These are phyloP conservation scores for Gynochthodes officinalis DNA, from an alignment of 257 asterid genomes.

Conservation along the genomic window DNA sequence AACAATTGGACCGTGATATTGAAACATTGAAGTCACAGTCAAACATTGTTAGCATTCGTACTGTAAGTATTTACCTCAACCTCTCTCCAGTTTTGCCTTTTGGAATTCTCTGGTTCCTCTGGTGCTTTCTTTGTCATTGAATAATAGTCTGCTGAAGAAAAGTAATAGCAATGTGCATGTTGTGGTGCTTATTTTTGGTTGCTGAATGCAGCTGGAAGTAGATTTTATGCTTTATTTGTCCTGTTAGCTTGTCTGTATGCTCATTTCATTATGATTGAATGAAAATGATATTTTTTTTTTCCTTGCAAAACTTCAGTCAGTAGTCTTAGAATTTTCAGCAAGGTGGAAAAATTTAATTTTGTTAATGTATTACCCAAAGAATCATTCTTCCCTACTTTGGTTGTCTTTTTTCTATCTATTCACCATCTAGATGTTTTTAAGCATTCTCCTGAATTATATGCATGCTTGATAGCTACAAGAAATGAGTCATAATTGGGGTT, in stretches of 20 bases:
- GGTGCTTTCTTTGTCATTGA: neutral
- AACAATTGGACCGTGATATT: conserved; percentile 74
- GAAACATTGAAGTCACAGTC: conserved; percentile 82
- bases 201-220: neutral
- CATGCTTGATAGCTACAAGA: neutral
- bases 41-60: conserved; percentile 63
- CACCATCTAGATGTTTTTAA: neutral
- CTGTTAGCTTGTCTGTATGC: neutral
- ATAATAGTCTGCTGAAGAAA: neutral
- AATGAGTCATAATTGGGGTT: neutral
- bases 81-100: neutral
- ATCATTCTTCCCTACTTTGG: neutral
- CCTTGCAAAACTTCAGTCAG: neutral
- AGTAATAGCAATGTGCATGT: neutral
- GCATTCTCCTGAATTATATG: neutral
- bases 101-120: neutral
- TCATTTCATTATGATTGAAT: neutral
- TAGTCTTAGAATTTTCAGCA: no score
- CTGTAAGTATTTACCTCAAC: conserved; percentile 40
- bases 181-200: neutral
- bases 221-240: neutral
- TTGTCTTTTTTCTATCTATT: neutral
- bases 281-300: no score
- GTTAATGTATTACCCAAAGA: neutral
- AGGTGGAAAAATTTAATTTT: no score